These are phyloP conservation scores for Aulographum hederae DNA, from an alignment of 2,329 filamentous ascomycete species.

Conservation along the genomic window DNA sequence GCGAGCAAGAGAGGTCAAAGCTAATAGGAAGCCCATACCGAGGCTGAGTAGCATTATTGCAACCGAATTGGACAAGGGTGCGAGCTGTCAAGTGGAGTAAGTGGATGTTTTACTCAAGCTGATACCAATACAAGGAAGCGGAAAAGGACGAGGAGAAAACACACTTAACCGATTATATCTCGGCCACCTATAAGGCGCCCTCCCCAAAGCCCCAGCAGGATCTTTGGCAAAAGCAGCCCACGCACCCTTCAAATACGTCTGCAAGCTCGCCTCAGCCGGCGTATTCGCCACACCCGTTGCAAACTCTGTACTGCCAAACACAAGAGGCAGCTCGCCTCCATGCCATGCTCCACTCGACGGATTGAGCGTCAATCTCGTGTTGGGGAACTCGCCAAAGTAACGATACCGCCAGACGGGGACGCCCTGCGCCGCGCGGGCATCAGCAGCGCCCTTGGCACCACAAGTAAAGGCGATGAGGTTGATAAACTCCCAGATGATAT, in stretches of 20 bases:
- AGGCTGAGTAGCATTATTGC: too few species aligned
- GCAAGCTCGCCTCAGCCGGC: neutral
- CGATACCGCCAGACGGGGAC: constrained; percentile 2
- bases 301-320: constrained; percentile 2
- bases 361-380: too few species aligned
- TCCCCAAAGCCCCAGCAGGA: neutral
- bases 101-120: too few species aligned
- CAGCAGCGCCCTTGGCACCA: neutral
- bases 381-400: neutral
- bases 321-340: constrained; percentile 2
- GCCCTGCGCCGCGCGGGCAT: neutral
- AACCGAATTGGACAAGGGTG: too few species aligned
- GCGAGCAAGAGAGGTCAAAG: too few species aligned
- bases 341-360: constrained; percentile 2
- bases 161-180: too few species aligned
- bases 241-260: neutral
- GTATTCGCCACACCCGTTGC: neutral
- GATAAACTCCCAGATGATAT: neutral
- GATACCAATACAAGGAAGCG: too few species aligned
- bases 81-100: too few species aligned
- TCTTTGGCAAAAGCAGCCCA: constrained; percentile 4
- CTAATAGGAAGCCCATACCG: too few species aligned
- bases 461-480: constrained; percentile 1
- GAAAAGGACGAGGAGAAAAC: too few species aligned
- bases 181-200: too few species aligned